A percentile compares a stretch with the other conserved stretches of the same genome.
These are phyloP conservation scores for Colletotrichum endophyticum DNA, from an alignment of 2,329 filamentous ascomycete genomes.

Conservation along the genomic window DNA sequence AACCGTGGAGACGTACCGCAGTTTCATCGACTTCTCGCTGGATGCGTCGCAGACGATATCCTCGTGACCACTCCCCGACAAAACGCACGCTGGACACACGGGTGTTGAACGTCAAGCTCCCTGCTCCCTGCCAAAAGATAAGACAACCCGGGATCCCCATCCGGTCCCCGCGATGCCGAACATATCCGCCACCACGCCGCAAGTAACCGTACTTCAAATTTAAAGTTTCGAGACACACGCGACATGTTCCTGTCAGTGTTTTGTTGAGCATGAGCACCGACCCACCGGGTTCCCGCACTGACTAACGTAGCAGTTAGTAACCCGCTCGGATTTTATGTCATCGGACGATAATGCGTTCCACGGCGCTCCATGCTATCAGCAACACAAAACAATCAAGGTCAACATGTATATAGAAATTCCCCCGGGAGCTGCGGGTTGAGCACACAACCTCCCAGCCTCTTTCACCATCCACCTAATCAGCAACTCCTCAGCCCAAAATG, in stretches of 20 bases:
- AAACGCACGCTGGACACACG: not conserved
- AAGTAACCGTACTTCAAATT: not conserved
- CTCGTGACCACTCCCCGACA: not conserved
- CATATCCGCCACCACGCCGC: not conserved
- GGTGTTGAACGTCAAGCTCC: not conserved
- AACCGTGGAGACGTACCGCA: conserved; percentile 34
- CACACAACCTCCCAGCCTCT: not conserved
- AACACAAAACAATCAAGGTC: not conserved
- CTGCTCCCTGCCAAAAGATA: not conserved
- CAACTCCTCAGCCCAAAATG: not conserved
- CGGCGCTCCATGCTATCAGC: not conserved
- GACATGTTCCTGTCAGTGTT: not conserved
- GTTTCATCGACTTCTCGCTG: conserved; percentile 35
- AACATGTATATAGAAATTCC: not conserved
- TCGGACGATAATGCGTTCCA: not conserved
- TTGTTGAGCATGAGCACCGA: conserved; percentile 9
- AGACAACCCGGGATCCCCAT: not conserved
- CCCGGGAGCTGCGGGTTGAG: not conserved
- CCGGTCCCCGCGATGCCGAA: not conserved
- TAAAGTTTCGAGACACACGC: not conserved
- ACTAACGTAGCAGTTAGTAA: conserved; percentile 18
- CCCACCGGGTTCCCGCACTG: conserved; percentile 15
- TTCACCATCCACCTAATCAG: not conserved
- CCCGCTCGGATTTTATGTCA: conserved; percentile 1
- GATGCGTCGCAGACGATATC: conserved; percentile 28